Evolutionary conservation across 805 yeast genomes (phyloP).

Genomic region (Kodamaea leandrae): DNA sequence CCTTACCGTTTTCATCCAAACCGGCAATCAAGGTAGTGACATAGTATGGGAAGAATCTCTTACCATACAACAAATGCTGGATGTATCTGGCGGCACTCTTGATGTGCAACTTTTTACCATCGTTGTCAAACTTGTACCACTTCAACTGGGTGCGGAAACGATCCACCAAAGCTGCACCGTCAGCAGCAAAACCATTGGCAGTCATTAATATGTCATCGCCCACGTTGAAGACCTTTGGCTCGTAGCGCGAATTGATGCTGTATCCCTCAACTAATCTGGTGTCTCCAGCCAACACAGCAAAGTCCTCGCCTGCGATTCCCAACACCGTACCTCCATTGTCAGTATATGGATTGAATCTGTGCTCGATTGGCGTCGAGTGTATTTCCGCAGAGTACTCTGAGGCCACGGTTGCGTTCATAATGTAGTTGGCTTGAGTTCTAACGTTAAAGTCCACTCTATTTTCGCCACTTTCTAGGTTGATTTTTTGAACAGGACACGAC

Average conservation of each 20-base stretch:
- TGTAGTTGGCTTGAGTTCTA: background rate
- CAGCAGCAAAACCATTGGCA: slow-evolving; percentile 97
- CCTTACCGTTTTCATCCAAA: slow-evolving; percentile 85
- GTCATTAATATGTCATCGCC: slow-evolving; percentile 86
- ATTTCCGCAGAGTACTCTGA: slow-evolving; percentile 60
- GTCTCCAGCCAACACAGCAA: slow-evolving; percentile 95
- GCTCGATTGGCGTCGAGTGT: slow-evolving; percentile 70
- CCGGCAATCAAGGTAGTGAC: slow-evolving; percentile 96
- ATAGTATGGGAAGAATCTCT: slow-evolving; percentile 95
- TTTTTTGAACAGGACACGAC: slow-evolving; percentile 8
- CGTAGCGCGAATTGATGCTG: slow-evolving; percentile 87
- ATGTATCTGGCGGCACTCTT: slow-evolving; percentile 83
- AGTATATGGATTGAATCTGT: slow-evolving; percentile 86
- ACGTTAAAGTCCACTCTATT: slow-evolving; percentile 1
- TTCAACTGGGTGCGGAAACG: slow-evolving; percentile 66
- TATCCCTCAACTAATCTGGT: slow-evolving; percentile 96
- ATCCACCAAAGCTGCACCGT: slow-evolving; percentile 80
- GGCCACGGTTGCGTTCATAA: slow-evolving; percentile 48
- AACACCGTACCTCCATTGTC: slow-evolving; percentile 97
- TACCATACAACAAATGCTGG: slow-evolving; percentile 86
- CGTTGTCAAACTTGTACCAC: slow-evolving; percentile 91
- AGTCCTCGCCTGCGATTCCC: slow-evolving; percentile 97
- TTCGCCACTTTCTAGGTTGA: slow-evolving; percentile 9
- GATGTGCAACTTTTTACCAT: slow-evolving; percentile 63
- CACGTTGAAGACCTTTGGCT: slow-evolving; percentile 82